Conservation (phyloP, 305 asterid species). For the Plantago coronopus region DNA sequence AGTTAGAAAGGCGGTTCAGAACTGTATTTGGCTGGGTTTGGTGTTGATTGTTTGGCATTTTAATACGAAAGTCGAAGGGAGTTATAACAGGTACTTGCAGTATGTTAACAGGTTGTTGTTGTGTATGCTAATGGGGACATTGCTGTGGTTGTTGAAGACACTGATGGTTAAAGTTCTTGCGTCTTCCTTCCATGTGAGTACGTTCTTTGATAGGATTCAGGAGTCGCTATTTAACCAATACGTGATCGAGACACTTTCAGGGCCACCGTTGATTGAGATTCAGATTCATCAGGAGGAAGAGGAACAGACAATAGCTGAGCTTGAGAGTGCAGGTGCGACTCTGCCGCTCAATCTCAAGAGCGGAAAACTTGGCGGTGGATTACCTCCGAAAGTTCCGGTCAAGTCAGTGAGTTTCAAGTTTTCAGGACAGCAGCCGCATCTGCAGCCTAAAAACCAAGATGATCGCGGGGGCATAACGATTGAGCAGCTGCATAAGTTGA, state of each 20-base stretch:
- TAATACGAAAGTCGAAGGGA: slow-evolving; percentile 38
- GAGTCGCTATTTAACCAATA: slow-evolving; percentile 68
- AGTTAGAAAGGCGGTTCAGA: slow-evolving; percentile 60
- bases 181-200: slow-evolving; percentile 79
- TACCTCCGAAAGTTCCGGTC: slow-evolving; percentile 50
- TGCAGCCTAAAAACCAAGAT: slow-evolving; percentile 28
- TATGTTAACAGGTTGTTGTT: slow-evolving; percentile 54
- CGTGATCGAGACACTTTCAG: slow-evolving; percentile 67
- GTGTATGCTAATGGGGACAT: slow-evolving; percentile 64
- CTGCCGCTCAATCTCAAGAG: slow-evolving; percentile 71
- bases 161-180: slow-evolving; percentile 80
- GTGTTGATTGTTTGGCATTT: slow-evolving; percentile 66
- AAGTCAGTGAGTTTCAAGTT: slow-evolving; percentile 43
- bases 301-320: slow-evolving; percentile 63
- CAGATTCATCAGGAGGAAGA: slow-evolving; percentile 58
- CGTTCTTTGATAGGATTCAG: slow-evolving; percentile 74
- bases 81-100: slow-evolving; percentile 33
- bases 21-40: slow-evolving; percentile 70
- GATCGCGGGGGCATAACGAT: slow-evolving; percentile 48
- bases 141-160: slow-evolving; percentile 68
- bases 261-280: slow-evolving; percentile 62
- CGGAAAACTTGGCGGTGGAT: slow-evolving; percentile 38
- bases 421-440: slow-evolving; percentile 38
- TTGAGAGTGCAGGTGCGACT: slow-evolving; percentile 81
- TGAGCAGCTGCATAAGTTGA: slow-evolving; percentile 68